These are phyloP conservation scores for Pestalotiopsis sp. DNA, from an alignment of 2,329 filamentous ascomycete genomes.

Conservation along the genomic window DNA sequence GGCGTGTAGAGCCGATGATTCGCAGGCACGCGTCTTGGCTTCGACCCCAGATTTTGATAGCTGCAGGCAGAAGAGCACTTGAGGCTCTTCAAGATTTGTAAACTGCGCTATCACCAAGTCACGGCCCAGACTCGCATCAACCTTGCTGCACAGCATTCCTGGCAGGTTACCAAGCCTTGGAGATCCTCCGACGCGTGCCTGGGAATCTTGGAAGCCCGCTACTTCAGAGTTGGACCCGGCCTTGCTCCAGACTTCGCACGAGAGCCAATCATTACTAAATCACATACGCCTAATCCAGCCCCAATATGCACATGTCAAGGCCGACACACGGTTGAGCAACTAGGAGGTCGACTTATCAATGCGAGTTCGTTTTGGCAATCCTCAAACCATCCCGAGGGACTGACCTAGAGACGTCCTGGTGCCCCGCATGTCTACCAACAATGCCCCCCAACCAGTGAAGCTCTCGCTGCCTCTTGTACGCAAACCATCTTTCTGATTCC, in stretches of 20 bases:
- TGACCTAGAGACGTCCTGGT: constrained; percentile 8
- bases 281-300: neutral
- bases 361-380: neutral
- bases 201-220: neutral
- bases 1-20: constrained; percentile 14
- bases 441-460: constrained; percentile 72
- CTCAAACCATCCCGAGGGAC: neutral
- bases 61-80: constrained; percentile 1
- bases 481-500: neutral
- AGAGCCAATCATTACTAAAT: neutral
- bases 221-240: neutral
- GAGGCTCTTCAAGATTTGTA: neutral
- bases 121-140: neutral
- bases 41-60: constrained; percentile 14
- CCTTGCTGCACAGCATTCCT: neutral
- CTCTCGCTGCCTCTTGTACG: constrained; percentile 74
- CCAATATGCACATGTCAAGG: neutral
- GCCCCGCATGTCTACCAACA: constrained; percentile 54
- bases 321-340: constrained; percentile 2
- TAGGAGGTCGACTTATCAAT: neutral
- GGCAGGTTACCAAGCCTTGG: constrained; percentile 2
- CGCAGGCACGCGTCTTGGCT: neutral
- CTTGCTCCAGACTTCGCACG: neutral
- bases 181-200: neutral
- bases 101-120: neutral